A percentile compares a stretch with the other conserved stretches of the same genome.
phyloP scores from a whole-genome alignment of 2,329 filamentous ascomycete species.

The Trichoderma breve region DNA sequence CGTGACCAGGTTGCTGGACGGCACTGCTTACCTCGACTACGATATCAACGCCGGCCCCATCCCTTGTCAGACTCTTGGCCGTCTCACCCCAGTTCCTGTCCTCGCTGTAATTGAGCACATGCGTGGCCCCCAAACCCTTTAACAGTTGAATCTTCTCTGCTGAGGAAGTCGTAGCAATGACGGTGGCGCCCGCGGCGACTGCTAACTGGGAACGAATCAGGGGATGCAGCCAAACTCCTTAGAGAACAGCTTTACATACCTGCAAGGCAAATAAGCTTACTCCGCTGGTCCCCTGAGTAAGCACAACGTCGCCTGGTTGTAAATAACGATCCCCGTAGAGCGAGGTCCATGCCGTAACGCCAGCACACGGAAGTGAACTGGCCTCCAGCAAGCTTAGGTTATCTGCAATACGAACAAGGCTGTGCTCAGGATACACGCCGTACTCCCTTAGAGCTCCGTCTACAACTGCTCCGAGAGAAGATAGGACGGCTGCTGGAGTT shows the following conservation, averaged over 20 bases:
- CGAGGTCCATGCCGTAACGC: background rate
- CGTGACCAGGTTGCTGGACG: background rate
- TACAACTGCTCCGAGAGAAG: background rate
- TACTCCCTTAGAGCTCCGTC: background rate
- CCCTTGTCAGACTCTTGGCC: background rate
- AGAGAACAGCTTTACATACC: background rate
- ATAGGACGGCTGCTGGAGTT: background rate
- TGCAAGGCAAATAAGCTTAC: constrained; percentile 1
- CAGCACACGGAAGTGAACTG: background rate
- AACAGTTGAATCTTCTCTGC: background rate
- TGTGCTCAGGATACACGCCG: background rate
- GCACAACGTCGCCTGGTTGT: background rate
- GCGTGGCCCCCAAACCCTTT: background rate
- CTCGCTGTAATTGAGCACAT: background rate
- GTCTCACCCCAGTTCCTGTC: background rate
- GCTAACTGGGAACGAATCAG: background rate
- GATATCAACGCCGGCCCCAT: background rate
- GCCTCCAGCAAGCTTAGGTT: background rate
- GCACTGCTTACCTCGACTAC: background rate
- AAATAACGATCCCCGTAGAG: background rate
- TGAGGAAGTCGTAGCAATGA: background rate
- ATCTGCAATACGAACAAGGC: background rate
- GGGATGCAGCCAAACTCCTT: background rate
- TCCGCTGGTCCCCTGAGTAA: background rate
- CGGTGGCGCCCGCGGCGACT: background rate